phyloP scores from a whole-genome alignment of 441 rosid genomes.

The Capsella rubella region DNA sequence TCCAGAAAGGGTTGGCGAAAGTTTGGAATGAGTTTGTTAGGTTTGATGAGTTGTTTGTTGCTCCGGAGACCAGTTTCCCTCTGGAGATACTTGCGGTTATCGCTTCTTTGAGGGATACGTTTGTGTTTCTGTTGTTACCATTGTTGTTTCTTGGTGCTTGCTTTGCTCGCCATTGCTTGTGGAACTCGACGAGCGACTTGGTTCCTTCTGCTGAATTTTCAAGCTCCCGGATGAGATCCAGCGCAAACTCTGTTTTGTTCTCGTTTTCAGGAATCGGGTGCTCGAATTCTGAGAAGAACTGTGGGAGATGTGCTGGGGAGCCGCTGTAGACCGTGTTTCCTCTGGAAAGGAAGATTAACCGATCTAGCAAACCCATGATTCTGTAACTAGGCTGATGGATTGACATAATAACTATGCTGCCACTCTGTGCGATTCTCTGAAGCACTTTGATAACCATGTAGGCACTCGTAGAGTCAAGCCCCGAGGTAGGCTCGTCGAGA shows the following conservation, averaged over 20 bases:
- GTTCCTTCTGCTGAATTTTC: slow-evolving; percentile 71
- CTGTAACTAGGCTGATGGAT: slow-evolving; percentile 81
- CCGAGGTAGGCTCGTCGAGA: slow-evolving; percentile 81
- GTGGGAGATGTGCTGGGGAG: slow-evolving; percentile 54
- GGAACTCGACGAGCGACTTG: slow-evolving; percentile 59
- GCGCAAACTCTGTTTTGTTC: slow-evolving; percentile 71
- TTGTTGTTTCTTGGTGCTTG: slow-evolving; percentile 37
- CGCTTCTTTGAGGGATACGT: slow-evolving; percentile 58
- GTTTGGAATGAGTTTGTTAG: slow-evolving; percentile 57
- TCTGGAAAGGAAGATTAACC: slow-evolving; percentile 68
- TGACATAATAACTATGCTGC: slow-evolving; percentile 78
- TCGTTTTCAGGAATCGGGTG: slow-evolving; percentile 77
- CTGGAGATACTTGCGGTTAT: slow-evolving; percentile 63
- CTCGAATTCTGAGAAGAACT: slow-evolving; percentile 61
- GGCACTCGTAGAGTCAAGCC: slow-evolving; percentile 79
- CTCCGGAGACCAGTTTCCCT: slow-evolving; percentile 77
- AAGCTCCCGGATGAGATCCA: slow-evolving; percentile 70
- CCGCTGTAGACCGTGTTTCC: slow-evolving; percentile 69
- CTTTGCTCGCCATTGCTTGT: slow-evolving; percentile 58
- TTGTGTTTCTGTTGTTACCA: slow-evolving; percentile 22
- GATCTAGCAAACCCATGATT: slow-evolving; percentile 65
- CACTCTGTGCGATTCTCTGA: slow-evolving; percentile 75
- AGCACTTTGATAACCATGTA: slow-evolving; percentile 80
- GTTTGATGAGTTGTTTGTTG: slow-evolving; percentile 51
- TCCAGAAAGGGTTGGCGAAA: slow-evolving; percentile 82